Evolutionary conservation across 2,329 filamentous ascomycete species (phyloP).

Genomic region (Apiospora phragmitis): DNA sequence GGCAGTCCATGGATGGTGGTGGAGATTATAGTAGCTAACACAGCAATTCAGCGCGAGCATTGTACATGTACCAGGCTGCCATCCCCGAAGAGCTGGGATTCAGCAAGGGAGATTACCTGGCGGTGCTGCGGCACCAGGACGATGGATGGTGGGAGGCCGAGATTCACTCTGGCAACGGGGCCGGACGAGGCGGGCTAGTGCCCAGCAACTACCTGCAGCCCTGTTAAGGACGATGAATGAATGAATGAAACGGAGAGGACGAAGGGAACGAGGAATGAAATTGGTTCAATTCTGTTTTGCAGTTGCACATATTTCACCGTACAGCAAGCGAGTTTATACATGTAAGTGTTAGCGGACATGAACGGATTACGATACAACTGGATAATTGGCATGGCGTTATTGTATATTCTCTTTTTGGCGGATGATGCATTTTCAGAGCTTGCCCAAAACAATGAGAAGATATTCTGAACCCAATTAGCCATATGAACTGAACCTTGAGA

Average conservation of each 20-base stretch:
- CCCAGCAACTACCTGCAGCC: conserved; percentile 68
- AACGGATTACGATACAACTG: neutral
- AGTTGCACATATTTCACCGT: neutral
- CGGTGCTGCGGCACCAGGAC: conserved; percentile 87
- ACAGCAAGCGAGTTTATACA: conserved; percentile 1
- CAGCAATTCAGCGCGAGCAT: conserved; percentile 70
- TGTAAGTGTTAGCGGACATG: neutral
- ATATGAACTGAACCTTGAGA: neutral
- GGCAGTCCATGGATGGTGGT: neutral
- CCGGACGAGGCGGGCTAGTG: conserved; percentile 59
- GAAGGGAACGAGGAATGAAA: conserved; percentile 6
- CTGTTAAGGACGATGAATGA: conserved; percentile 35
- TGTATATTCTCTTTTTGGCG: neutral
- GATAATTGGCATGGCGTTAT: neutral
- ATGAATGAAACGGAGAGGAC: neutral
- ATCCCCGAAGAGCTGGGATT: conserved; percentile 96
- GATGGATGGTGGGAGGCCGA: conserved; percentile 99
- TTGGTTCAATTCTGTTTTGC: neutral
- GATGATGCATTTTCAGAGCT: neutral
- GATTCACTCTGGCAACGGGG: conserved; percentile 66
- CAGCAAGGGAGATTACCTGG: conserved; percentile 86
- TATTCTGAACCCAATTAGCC: neutral
- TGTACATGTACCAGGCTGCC: conserved; percentile 92
- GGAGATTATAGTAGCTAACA: conserved; percentile 11
- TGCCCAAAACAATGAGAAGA: neutral